phyloP scores from a whole-genome alignment of 768 basidiomycete genomes.

The Pholiota conissans region DNA sequence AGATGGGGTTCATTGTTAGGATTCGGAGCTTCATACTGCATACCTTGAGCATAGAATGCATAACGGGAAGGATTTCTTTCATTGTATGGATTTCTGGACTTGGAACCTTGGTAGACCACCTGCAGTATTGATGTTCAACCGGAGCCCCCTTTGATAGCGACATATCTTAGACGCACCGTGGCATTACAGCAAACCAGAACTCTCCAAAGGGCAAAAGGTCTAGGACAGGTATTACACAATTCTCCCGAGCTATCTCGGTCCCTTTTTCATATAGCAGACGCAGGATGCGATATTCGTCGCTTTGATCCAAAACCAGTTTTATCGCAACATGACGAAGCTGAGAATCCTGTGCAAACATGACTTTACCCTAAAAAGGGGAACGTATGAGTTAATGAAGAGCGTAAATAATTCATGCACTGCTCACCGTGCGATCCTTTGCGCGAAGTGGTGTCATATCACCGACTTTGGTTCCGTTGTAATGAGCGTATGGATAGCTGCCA shows the following conservation, averaged over 20 bases:
- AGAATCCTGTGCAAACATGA: conserved; percentile 21
- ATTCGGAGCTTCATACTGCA: not conserved
- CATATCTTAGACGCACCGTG: not conserved
- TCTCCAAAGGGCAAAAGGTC: conserved; percentile 21
- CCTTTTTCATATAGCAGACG: conserved; percentile 17
- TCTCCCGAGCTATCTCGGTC: not conserved
- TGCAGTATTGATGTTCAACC: not conserved
- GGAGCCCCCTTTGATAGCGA: not conserved
- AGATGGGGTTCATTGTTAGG: not conserved
- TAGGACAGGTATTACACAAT: conserved; percentile 24
- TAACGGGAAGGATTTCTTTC: not conserved
- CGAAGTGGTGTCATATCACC: too few species aligned
- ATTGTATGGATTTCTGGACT: not conserved
- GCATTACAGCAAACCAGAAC: conserved; percentile 7
- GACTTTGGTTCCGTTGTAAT: too few species aligned
- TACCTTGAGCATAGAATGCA: not conserved
- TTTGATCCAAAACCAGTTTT: conserved; percentile 20
- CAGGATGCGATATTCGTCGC: conserved; percentile 23
- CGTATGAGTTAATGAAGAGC: not conserved
- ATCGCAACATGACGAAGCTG: conserved; percentile 25
- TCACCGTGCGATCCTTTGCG: too few species aligned
- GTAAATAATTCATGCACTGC: too few species aligned
- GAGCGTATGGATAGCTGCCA: too few species aligned
- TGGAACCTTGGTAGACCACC: not conserved
- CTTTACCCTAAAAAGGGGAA: not conserved